Conservation (phyloP, 495 filamentous ascomycete genomes). For the Aspergillus ostianus region DNA sequence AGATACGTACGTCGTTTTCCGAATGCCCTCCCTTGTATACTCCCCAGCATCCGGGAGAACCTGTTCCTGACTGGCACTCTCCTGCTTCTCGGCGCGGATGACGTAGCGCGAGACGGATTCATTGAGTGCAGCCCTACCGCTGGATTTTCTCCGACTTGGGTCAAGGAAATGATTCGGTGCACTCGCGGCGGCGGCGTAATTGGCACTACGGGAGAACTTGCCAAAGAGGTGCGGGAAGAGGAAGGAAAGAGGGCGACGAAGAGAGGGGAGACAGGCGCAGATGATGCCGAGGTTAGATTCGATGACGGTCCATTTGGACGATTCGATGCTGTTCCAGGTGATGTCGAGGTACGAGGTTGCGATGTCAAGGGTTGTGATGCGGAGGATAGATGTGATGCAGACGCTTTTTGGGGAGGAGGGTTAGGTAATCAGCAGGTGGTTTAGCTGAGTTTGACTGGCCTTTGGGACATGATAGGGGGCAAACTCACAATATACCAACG, state of each 20-base stretch:
- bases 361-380: constrained; percentile 29
- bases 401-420: constrained; percentile 18
- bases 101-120: neutral
- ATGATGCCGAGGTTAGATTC: constrained; percentile 47
- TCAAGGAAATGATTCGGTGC: neutral
- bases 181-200: neutral
- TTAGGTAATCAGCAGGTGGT: neutral
- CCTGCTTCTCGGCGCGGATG: neutral
- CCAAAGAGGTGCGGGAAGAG: constrained; percentile 21
- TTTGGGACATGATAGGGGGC: neutral
- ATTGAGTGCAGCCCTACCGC: neutral
- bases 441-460: neutral
- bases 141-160: neutral
- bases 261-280: constrained; percentile 46
- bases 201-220: neutral
- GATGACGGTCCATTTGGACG: constrained; percentile 46
- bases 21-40: neutral
- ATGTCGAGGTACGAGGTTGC: constrained; percentile 23
- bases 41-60: neutral
- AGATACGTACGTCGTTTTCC: constrained; percentile 4
- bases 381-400: constrained; percentile 32
- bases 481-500: constrained; percentile 28
- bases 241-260: constrained; percentile 27
- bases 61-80: neutral
- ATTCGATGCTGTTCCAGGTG: constrained; percentile 30